phyloP scores from a whole-genome alignment of 23 red algal species.

The Agarophyton chilense region DNA sequence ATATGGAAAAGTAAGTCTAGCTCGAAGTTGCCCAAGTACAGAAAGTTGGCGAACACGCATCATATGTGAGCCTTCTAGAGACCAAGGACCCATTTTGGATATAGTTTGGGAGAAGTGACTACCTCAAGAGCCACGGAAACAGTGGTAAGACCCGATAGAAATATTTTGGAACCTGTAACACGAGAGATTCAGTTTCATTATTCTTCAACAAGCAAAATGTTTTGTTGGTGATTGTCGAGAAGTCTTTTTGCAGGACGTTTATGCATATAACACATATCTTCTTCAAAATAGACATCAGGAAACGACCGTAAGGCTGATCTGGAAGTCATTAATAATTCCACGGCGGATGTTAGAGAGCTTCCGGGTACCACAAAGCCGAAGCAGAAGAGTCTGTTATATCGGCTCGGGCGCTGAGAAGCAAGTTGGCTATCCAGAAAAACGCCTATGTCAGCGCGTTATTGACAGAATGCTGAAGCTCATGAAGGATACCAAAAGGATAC shows the following conservation, averaged over 20 bases:
- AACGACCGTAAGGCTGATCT: conserved; percentile 28
- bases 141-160: conserved; percentile 78
- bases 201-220: conserved; percentile 83
- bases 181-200: conserved; percentile 77
- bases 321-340: conserved; percentile 40
- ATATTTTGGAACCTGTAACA: conserved; percentile 87
- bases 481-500: no score
- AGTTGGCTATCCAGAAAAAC: conserved; percentile 30
- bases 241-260: not conserved
- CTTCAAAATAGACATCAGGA: not conserved
- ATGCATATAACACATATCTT: not conserved
- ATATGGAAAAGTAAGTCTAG: no score
- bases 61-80: conserved; percentile 73
- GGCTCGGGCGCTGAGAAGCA: conserved; percentile 26
- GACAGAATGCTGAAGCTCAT: conserved; percentile 17
- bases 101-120: conserved; percentile 95
- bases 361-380: conserved; percentile 37
- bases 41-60: conserved; percentile 90
- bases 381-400: not conserved
- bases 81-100: conserved; percentile 83
- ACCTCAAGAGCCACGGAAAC: conserved; percentile 77
- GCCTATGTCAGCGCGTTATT: conserved; percentile 53
- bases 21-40: conserved; percentile 95
- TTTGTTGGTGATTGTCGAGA: not conserved
- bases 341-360: conserved; percentile 41